Conservation (phyloP, 768 basidiomycete species). For the Kwoniella dejecticola region DNA sequence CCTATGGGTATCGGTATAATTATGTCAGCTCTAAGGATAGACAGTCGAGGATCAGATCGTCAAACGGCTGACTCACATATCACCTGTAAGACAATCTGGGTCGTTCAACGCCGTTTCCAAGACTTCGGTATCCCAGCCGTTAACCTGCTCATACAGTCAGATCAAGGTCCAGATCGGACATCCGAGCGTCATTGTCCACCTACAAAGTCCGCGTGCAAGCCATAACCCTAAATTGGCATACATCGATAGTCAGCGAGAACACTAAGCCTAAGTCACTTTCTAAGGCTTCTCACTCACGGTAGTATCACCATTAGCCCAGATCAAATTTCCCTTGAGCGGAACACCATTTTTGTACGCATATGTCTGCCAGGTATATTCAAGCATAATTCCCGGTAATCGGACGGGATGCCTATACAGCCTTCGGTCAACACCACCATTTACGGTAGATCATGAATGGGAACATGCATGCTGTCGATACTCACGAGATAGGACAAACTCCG, state of each 20-base stretch:
- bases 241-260: background rate
- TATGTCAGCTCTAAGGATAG: background rate
- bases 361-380: slow-evolving; percentile 38
- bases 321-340: slow-evolving; percentile 28
- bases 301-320: slow-evolving; percentile 62
- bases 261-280: background rate
- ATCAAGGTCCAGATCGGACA: no score
- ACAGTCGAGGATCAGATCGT: background rate
- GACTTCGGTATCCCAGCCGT: slow-evolving; percentile 65
- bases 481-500: slow-evolving; percentile 36
- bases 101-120: slow-evolving; percentile 62
- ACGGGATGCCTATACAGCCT: slow-evolving; percentile 33
- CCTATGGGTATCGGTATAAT: slow-evolving; percentile 2
- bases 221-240: slow-evolving; percentile 56
- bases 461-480: slow-evolving; percentile 1
- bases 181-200: slow-evolving; percentile 1
- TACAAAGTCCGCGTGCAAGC: slow-evolving; percentile 55
- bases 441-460: background rate
- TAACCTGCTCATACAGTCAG: slow-evolving; percentile 52
- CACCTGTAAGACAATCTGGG: slow-evolving; percentile 25
- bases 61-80: slow-evolving; percentile 7
- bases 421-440: background rate
- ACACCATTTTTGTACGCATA: slow-evolving; percentile 53
- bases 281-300: slow-evolving; percentile 53
- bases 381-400: slow-evolving; percentile 37